phyloP scores from a whole-genome alignment of 768 basidiomycete genomes.

The Tulasnella sp. region DNA sequence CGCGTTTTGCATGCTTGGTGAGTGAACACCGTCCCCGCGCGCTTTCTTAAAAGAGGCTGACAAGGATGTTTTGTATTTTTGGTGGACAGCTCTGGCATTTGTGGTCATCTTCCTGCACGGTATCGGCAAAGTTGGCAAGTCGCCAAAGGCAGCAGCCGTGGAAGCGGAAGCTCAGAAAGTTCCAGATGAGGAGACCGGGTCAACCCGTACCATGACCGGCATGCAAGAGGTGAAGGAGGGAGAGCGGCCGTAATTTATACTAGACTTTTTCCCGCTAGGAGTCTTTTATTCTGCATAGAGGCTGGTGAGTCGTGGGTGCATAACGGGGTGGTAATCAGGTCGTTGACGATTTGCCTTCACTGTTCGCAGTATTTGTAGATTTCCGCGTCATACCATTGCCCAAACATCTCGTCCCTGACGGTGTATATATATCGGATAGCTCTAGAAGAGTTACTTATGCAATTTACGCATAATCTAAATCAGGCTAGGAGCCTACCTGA shows the following conservation, averaged over 20 bases:
- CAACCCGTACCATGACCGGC: not conserved
- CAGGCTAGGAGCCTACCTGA: not conserved
- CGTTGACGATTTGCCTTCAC: not conserved
- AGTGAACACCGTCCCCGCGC: constrained; percentile 28
- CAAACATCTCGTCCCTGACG: not conserved
- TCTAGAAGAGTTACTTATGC: not conserved
- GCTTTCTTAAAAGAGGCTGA: not conserved
- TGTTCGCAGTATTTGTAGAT: not conserved
- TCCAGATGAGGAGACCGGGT: not conserved
- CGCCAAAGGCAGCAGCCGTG: not conserved
- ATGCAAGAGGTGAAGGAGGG: not conserved
- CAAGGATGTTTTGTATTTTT: not conserved
- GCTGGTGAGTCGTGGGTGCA: not conserved
- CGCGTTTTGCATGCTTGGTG: constrained; percentile 59
- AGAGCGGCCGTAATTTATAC: not conserved
- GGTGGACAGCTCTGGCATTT: not conserved
- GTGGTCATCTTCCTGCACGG: constrained; percentile 27
- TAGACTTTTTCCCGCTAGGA: not conserved
- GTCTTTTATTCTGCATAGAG: not conserved
- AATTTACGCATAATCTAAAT: not conserved
- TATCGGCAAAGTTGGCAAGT: constrained; percentile 28
- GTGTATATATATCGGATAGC: not conserved
- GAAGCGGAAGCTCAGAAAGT: constrained; percentile 3
- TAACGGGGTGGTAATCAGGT: not conserved
- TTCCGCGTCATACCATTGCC: not conserved